Evolutionary conservation across 2,329 filamentous ascomycete genomes (phyloP).

Genomic region (Delphinella strobiligena): DNA sequence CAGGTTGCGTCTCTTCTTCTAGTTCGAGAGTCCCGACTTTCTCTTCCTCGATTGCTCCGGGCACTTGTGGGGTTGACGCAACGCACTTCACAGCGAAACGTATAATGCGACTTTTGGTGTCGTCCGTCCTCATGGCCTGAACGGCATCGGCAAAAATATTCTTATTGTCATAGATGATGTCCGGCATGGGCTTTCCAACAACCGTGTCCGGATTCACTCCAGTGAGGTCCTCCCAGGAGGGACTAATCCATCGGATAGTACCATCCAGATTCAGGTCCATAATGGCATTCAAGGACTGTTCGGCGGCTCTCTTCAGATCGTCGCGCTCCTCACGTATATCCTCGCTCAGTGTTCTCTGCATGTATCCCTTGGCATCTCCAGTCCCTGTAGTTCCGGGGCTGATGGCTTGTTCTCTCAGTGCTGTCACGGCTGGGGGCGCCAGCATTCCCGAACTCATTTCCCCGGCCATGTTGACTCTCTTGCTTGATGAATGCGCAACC

Average conservation of each 20-base stretch:
- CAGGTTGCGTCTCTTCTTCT: conserved; percentile 18
- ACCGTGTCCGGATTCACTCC: conserved; percentile 65
- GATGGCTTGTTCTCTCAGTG: conserved; percentile 29
- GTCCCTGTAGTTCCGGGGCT: conserved; percentile 8
- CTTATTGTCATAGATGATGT: conserved; percentile 71
- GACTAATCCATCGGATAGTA: conserved; percentile 88
- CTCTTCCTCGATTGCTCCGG: conserved; percentile 1
- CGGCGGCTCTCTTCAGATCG: conserved; percentile 86
- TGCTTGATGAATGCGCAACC: background rate
- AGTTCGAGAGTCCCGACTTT: no score
- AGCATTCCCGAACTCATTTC: conserved; percentile 16
- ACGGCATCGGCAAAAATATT: conserved; percentile 71
- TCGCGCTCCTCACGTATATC: conserved; percentile 89
- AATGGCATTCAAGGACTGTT: conserved; percentile 93
- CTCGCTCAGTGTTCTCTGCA: conserved; percentile 61
- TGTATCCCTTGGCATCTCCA: conserved; percentile 19
- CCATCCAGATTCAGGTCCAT: conserved; percentile 86
- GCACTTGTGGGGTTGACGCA: no score
- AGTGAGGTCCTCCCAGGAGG: conserved; percentile 88
- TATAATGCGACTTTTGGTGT: conserved; percentile 83
- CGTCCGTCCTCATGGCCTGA: conserved; percentile 82
- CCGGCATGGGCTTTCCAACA: conserved; percentile 63
- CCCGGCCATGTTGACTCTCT: conserved; percentile 4
- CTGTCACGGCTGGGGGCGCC: conserved; percentile 31
- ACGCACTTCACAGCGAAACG: conserved; percentile 62